Base-by-base conservation (phyloP, 2,329 filamentous ascomycete genomes). In the Ophiosphaerella narmari region DNA sequence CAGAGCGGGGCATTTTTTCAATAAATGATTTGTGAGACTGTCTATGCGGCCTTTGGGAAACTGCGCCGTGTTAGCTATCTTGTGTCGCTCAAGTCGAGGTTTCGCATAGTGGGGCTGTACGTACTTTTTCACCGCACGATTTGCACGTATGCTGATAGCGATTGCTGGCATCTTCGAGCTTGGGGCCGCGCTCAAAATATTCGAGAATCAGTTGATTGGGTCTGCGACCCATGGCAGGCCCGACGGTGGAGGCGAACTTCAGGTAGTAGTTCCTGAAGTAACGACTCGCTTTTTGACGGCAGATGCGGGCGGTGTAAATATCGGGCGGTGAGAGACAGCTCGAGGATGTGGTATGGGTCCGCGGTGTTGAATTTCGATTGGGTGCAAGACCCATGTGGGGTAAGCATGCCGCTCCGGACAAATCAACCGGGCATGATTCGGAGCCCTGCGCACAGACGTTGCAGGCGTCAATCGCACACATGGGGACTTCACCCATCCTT, bases 111-210 rank as follows among this genome's bases (percentile, higher is more conserved):
- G 60, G 53, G 59, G 54, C 46, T 42, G 45, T 43, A 50, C 52
- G 37, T 45, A 77, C 76, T 62, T 89, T 88, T 74, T 94, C 89
- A 60, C 90, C 90, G 72, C 91, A 96, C 59, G 86, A 82, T 73
- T 89, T 93, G 83, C 91, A 96, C 11, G 89, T 94, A 70, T 96
- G 90, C 63, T 90, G 87, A 70, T 97, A 97, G 50, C 92, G 86
- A 73, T 96, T 96, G 78, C 90, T 94, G 58, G 89, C 88, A 76
- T 96, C 91, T 68, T 88, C 86, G 65, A 96, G 82, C 76, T 96
- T 96, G 34, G 85, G 83, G 8, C 92, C 92, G 62, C 91, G 85
- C 72, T 90, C 85, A 74, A 96, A 97, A 79, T 91, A 94, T 75
- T 93, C 86, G 73, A 90, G 82, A 72, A 96, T 92, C 62, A 96